Evolutionary conservation across 495 filamentous ascomycete genomes (phyloP), one percentile per base, ranked within the genome.

Genomic region (Aspergillus panamensis): DNA sequence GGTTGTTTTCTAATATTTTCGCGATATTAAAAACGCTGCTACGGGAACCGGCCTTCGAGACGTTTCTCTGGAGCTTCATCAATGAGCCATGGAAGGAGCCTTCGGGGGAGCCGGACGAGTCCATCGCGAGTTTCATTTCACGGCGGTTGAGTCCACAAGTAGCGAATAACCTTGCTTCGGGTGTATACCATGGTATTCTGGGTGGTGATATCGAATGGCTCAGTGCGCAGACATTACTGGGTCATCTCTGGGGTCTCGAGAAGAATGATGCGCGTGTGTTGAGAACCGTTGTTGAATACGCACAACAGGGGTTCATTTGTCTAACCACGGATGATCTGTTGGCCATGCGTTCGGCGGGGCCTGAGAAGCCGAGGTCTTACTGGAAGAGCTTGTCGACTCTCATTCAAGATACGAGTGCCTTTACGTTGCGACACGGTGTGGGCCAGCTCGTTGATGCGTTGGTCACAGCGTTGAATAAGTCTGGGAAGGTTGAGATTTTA

Each of bases 141-240:
- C 76, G 85, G 16, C 68, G 84, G 13, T 71, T 87, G 31, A 78
- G 81, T 32, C 69, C 76, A 9, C 66, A 77, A 3, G 39, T 90
- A 6, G 87, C 87, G 30, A 76, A 96, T 39, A 96, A 96, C 61
- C 21, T 97, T 2, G 67, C 86, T 3, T 96, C 90, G 3, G 88
- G 85, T 29, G 70, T 91, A n/a, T 68, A 88, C 21, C 94, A 97
- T 73, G 95, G 95, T 10, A 90, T 97, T 16, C 95, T 92, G 64
- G 95, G 91, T n/a, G 95, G 95, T 44, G 88, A 97, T 74, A 84
- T 96, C 39, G 82, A 87, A 65, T 79, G 87, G 66, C 76, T 96
- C 52, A 96, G 91, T 66, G 82, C 80, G 40, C 82, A 81, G 60
- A 83, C 83, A 3, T 60, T 91, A 6, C 62, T 90, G 35, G 80